phyloP scores from a whole-genome alignment of 352 stramenopile species.

The Plasmopara muralis region DNA sequence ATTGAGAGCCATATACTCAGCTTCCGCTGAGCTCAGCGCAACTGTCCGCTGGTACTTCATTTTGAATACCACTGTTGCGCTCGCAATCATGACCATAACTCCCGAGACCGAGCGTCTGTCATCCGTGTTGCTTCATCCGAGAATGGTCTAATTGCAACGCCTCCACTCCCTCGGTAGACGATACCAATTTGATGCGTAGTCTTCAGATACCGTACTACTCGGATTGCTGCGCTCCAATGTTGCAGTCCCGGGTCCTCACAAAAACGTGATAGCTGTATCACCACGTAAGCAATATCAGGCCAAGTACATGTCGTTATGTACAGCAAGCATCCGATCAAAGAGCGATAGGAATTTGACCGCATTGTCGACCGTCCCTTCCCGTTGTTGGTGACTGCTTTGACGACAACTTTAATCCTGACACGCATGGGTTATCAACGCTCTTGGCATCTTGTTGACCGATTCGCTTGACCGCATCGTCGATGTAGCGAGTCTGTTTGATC shows the following conservation, averaged over 20 bases:
- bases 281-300: too few relatives aligned
- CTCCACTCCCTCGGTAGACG: background rate
- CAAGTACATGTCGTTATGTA: too few relatives aligned
- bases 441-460: too few relatives aligned
- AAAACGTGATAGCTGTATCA: too few relatives aligned
- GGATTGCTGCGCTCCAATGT: too few relatives aligned
- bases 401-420: background rate
- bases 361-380: background rate
- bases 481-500: background rate
- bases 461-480: too few relatives aligned
- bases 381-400: background rate
- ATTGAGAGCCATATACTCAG: conserved; percentile 2
- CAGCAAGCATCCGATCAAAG: background rate
- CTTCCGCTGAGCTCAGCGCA: too few relatives aligned
- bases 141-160: background rate
- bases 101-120: background rate
- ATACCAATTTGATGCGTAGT: background rate
- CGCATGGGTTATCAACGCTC: background rate
- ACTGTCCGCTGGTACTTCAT: conserved; percentile 1
- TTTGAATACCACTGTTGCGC: background rate
- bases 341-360: background rate
- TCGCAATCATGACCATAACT: conserved; percentile 2
- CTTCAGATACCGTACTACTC: too few relatives aligned
- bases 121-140: background rate
- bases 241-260: too few relatives aligned